Base-by-base conservation (phyloP, 169 alveolate genomes). In the Plasmodium ovale region DNA sequence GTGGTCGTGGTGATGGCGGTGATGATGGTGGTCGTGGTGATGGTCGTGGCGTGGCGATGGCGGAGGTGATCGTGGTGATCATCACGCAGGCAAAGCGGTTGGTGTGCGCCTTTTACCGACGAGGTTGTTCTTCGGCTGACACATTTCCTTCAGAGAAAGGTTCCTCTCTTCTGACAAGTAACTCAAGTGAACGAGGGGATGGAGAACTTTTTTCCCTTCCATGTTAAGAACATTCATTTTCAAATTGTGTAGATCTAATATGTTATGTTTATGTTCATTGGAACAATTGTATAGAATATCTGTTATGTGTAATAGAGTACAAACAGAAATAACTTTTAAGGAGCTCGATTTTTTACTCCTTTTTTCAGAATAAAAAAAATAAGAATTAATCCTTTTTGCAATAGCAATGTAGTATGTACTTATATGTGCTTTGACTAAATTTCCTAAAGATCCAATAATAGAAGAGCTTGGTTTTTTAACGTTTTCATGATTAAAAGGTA, bases 401-500 rank as follows among this genome's bases (percentile, higher is more conserved):
- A 39, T 79, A 14, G 89, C 77, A 19, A 23, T 21, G 56, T 65
- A 49, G 39, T 79, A 65, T 21, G 51, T 19, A 14, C 51, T 39
- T 14, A 79, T 62, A 58, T 79, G 65, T 35, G 89, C 89, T 33
- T 79, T 79, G 9, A 79, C 69, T 56, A 79, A 68, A 53, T 79
- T 79, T 5, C 89, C 89, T 49, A 79, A 79, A n/a, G 89, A 54
- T 10, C 89, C 89, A 23, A 64, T n/a, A 23, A 79, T 47, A 1
- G 89, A 79, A n/a, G 72, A 47, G 35, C 82, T 79, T 9, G 89
- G 89, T 23, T 53, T 79, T 33, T 79, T 79, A 58, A 49, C 68
- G 21, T 79, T 79, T 79, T 79, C 89, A 79, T 79, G 79, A 64
- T 62, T 79, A 79, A 79, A 79, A 16, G 89, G 89, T 44, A 79